Conservation (phyloP, 164 flowering plant genomes). For the Akebia trifoliata region DNA sequence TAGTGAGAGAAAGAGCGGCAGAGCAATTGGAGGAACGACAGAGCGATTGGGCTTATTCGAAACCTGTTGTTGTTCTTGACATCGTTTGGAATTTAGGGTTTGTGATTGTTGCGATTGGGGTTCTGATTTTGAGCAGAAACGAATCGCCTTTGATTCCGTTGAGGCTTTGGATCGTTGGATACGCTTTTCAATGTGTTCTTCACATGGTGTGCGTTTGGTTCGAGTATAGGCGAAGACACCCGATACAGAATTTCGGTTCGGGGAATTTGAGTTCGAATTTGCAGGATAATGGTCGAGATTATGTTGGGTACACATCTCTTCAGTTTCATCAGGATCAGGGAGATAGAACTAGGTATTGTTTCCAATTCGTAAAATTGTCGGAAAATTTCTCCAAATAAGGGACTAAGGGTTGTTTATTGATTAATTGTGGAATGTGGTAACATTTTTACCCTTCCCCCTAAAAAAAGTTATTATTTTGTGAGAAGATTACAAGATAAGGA, state of each 20-base stretch:
- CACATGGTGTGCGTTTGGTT: slow-evolving; percentile 42
- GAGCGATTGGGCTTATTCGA: slow-evolving; percentile 59
- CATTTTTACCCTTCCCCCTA: no score
- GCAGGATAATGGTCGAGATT: slow-evolving; percentile 11
- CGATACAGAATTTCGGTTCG: background rate
- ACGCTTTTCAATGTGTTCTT: slow-evolving; percentile 40
- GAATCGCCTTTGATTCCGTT: slow-evolving; percentile 42
- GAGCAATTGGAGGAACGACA: slow-evolving; percentile 60
- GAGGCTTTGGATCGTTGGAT: slow-evolving; percentile 53
- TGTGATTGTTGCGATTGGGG: slow-evolving; percentile 28
- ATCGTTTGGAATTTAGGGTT: slow-evolving; percentile 49
- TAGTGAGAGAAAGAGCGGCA: slow-evolving; percentile 52
- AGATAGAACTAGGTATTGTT: no score
- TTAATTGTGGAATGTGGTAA: no score
- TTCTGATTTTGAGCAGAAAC: slow-evolving; percentile 31
- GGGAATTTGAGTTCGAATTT: no score
- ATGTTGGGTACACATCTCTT: slow-evolving; percentile 1
- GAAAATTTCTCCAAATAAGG: no score
- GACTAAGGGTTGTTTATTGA: no score
- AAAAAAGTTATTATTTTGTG: no score
- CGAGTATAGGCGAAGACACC: slow-evolving; percentile 37
- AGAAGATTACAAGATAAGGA: no score
- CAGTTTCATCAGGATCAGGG: no score
- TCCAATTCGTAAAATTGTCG: no score
- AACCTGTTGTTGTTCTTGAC: slow-evolving; percentile 51